Evolutionary conservation across 768 basidiomycete genomes (phyloP), one percentile per base, ranked within the genome.

Genomic region (Mycena pura): DNA sequence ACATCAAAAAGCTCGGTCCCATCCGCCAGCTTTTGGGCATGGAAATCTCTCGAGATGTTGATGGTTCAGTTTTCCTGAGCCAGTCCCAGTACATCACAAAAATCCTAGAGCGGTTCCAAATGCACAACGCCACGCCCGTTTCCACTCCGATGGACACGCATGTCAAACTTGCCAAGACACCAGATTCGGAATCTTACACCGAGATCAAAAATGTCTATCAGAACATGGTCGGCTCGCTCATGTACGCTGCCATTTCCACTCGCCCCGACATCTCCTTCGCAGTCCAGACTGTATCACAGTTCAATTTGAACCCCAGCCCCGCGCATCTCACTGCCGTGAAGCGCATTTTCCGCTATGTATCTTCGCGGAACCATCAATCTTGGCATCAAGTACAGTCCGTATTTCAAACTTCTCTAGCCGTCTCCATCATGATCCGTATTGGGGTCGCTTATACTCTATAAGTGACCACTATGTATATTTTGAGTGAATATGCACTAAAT

Each of bases 251-350:
- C 13, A 49, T 70, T 9, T 61, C 63, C 13, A 72, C 72, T 5
- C 74, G 74, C 5, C 77, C 76, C 10, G 75, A 78, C 62, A 76
- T 78, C 48, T 49, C 68, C 3, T 74, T 58, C 44, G 63, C 73
- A 0, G 72, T 77, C 24, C 53, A 61, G 15, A 56, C 55, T 2
- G 61, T 77, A 1, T 57, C 66, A 6, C 74, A 68, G 13, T 77
- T 71, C 66, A 61, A 60, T 29, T 17, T 57, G 25, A 40, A 51
- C 14, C 50, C 50, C 38, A 38, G 50, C 13, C 38, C 50, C 34
- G 24, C 52, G 17, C 52, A 54, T 25, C 22, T 54, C 27, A 54
- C 40, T 3, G 52, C 52, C 19, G 52, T 15, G 11, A 54, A 54
- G 31, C 52, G 52, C 1, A n/a, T 50, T 25, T 36, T 50, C 19